Percentiles rank a stretch among this genome's conserved stretches.
phyloP scores from a whole-genome alignment of 306 rosid species.

The Lagenaria siceraria region DNA sequence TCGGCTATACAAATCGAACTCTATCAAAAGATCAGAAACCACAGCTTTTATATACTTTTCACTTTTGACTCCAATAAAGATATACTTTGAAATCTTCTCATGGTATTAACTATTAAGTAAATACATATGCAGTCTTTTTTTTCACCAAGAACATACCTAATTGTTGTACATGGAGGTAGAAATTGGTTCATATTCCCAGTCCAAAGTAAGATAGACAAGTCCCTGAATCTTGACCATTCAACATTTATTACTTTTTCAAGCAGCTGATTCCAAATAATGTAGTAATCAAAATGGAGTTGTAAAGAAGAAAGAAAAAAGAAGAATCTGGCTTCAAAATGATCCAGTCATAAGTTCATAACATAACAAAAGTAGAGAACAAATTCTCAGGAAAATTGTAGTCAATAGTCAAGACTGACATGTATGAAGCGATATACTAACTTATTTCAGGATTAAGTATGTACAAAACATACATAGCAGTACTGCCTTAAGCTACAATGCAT shows the following conservation, averaged over 20 bases:
- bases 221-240: background rate
- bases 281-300: background rate
- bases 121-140: background rate
- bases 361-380: background rate
- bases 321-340: background rate
- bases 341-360: background rate
- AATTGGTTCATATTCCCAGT: background rate
- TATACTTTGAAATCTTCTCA: background rate
- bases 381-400: background rate
- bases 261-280: background rate
- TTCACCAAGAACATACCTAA: background rate
- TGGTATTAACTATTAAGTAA: background rate
- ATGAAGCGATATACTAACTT: constrained; percentile 17
- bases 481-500: constrained; percentile 6
- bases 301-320: background rate
- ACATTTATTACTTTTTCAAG: background rate
- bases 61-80: background rate
- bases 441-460: constrained; percentile 23
- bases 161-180: background rate
- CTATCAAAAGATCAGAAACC: background rate
- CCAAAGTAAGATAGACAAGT: background rate
- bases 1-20: background rate
- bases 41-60: background rate
- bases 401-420: background rate
- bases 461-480: constrained; percentile 26